Percentiles rank a stretch among this genome's conserved stretches.
Conservation (phyloP, 2,329 filamentous ascomycete species). For the Aureobasidium uvarum region DNA sequence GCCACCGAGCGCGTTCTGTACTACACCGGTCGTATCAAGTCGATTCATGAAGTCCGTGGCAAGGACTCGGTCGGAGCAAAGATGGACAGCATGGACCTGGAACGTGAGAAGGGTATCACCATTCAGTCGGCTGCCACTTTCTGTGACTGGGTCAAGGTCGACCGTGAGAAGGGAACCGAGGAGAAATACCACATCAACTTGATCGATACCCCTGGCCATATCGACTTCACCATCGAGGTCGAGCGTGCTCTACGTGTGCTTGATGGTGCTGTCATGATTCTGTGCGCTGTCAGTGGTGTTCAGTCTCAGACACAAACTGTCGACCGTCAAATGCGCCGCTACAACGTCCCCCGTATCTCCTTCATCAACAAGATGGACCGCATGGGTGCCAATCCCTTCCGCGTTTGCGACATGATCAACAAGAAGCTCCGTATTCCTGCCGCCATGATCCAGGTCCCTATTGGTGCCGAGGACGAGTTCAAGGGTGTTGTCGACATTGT, state of each 20-base stretch:
- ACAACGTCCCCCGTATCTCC: conserved; percentile 91
- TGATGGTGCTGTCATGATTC: conserved; percentile 96
- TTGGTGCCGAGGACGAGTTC: conserved; percentile 88
- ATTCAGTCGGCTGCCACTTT: conserved; percentile 98
- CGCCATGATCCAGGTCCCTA: conserved; percentile 90
- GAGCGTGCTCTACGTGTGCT: conserved; percentile 92
- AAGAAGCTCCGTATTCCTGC: conserved; percentile 90
- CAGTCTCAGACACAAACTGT: conserved; percentile 98
- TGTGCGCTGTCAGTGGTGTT: conserved; percentile 95
- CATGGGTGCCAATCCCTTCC: conserved; percentile 98
- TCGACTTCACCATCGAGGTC: conserved; percentile 99
- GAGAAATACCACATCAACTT: conserved; percentile 96
- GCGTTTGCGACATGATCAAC: conserved; percentile 96
- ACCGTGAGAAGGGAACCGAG: conserved; percentile 61
- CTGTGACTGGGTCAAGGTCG: conserved; percentile 89
- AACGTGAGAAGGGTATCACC: conserved; percentile 97
- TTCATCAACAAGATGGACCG: conserved; percentile 99
- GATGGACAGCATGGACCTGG: conserved; percentile 99
- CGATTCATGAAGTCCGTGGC: conserved; percentile 94
- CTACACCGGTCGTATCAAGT: conserved; percentile 95
- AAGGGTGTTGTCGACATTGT: conserved; percentile 90
- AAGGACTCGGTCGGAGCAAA: conserved; percentile 95
- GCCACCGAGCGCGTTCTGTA: conserved; percentile 94
- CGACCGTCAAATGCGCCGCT: conserved; percentile 96
- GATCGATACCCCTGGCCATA: conserved; percentile 97